These are phyloP conservation scores for Ambrosiella cleistominuta DNA, from an alignment of 2,329 filamentous ascomycete genomes.

Conservation along the genomic window DNA sequence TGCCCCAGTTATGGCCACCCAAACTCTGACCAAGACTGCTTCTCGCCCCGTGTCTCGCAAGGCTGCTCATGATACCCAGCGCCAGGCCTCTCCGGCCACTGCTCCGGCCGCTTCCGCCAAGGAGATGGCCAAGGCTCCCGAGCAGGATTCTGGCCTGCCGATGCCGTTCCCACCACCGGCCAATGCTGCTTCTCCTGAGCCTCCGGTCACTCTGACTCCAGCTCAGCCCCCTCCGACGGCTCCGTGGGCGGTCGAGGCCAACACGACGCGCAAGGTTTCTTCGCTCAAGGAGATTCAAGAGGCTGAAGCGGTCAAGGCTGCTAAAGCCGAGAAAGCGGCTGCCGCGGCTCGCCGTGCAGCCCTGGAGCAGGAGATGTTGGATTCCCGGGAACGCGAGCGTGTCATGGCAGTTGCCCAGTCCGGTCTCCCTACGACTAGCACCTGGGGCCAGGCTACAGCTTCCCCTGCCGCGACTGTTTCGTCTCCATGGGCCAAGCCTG, in stretches of 20 bases:
- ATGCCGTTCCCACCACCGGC: constrained; percentile 51
- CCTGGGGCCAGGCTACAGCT: constrained; percentile 70
- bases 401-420: constrained; percentile 38
- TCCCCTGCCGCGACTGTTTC: constrained; percentile 33
- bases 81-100: not conserved
- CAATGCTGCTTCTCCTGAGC: constrained; percentile 35
- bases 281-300: constrained; percentile 95
- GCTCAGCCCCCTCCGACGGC: constrained; percentile 55
- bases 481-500: constrained; percentile 52
- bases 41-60: not conserved
- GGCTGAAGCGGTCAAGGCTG: constrained; percentile 80
- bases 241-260: constrained; percentile 83
- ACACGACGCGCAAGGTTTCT: constrained; percentile 60
- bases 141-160: constrained; percentile 42
- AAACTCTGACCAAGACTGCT: not conserved
- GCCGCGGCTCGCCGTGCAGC: constrained; percentile 59
- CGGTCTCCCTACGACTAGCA: constrained; percentile 72
- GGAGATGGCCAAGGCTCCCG: not conserved
- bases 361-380: constrained; percentile 60
- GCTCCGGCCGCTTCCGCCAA: not conserved
- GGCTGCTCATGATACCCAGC: not conserved
- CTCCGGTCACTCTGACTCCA: constrained; percentile 20
- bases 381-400: constrained; percentile 38
- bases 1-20: not conserved
- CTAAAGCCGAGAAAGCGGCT: constrained; percentile 68